Base-by-base conservation (phyloP, 441 rosid species). In the Euphorbia schlechtendalii region DNA sequence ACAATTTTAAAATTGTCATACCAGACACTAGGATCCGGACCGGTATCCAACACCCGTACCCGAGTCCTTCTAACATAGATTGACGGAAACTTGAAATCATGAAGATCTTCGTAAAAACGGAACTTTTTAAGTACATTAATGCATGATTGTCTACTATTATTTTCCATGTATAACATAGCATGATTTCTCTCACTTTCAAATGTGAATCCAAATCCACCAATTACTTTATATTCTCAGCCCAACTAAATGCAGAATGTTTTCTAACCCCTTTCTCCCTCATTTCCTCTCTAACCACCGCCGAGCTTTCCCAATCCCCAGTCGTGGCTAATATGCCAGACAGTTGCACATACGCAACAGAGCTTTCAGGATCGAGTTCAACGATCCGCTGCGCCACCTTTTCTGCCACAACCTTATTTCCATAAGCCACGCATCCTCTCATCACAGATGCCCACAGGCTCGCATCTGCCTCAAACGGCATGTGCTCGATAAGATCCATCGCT, bases 291-390 rank as follows among this genome's bases (percentile, higher is more conserved):
- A 88, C 83, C 17, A 68, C 24, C 0, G 79, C 84, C 49, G 93
- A 85, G 67, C 71, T 84, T 71, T 85, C 92, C 96, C 96, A 87
- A 57, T 91, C 86, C 63, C 90, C 92, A 15, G 82, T 74, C 67
- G 75, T 68, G 66, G 98, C 92, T 59, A 83, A 80, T 59, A 91
- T 72, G 67, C 76, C 71, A 5, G 90, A 85, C 18, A 89, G 71
- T 77, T 82, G 91, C 11, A 41, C 45, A 41, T 41, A 41, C 10
- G 13, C 45, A 80, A 64, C 75, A 12, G 91, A 73, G 59, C 83
- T 84, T 72, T 76, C 87, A n/a, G 98, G 96, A 78, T 89, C 91
- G 18, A 87, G 85, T 73, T 82, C 82, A 63, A 89, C 78, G 67
- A 91, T 83, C 67, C 67, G 67, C 71, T 74, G 77, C 5, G 88